These are phyloP conservation scores for Vitis labrusca DNA, from an alignment of 164 flowering plant genomes.

Conservation along the genomic window DNA sequence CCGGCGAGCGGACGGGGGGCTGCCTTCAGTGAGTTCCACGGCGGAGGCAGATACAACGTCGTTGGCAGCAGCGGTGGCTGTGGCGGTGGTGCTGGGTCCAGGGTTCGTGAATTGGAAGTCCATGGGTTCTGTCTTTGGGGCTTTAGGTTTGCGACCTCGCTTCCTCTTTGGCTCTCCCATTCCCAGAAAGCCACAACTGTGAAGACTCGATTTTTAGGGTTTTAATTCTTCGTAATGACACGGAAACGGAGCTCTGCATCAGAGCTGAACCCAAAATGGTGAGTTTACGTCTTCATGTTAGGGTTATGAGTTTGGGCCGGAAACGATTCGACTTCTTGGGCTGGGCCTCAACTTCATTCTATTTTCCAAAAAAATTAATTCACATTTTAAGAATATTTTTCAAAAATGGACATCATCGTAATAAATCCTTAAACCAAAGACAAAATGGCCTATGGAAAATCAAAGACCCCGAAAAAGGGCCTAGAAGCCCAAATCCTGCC, in stretches of 20 bases:
- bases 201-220: neutral
- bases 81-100: constrained; percentile 12
- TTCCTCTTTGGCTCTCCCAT: constrained; percentile 12
- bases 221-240: neutral
- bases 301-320: no score
- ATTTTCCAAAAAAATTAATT: no score
- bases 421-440: no score
- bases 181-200: neutral
- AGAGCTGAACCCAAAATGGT: no score
- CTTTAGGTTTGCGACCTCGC: constrained; percentile 14
- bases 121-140: constrained; percentile 13
- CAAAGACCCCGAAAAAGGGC: no score
- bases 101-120: constrained; percentile 4
- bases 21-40: neutral
- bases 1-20: neutral
- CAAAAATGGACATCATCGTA: no score
- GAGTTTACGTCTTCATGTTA: no score
- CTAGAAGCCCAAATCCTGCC: no score
- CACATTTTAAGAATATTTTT: no score
- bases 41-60: constrained; percentile 3
- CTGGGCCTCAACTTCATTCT: no score
- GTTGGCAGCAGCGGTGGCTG: constrained; percentile 10
- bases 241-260: neutral
- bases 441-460: no score
- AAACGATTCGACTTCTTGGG: no score